These are phyloP conservation scores for Lagenidium giganteum DNA, from an alignment of 352 stramenopile species.

Conservation along the genomic window DNA sequence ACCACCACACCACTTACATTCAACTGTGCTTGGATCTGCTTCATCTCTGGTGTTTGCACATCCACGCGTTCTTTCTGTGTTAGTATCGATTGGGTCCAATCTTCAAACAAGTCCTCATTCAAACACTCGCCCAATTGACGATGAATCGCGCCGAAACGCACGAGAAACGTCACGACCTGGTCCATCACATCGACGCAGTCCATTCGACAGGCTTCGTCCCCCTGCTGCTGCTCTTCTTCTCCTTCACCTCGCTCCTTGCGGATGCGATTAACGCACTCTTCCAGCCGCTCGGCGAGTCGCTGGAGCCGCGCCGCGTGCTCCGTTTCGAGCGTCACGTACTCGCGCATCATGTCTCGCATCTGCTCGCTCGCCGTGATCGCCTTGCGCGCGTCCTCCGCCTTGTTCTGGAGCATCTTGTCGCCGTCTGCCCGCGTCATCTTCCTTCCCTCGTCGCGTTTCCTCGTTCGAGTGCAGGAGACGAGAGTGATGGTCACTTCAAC, in stretches of 20 bases:
- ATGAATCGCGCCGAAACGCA: conserved; percentile 23
- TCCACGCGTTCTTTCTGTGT: conserved; percentile 15
- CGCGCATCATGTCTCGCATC: conserved; percentile 21
- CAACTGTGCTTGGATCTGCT: conserved; percentile 1
- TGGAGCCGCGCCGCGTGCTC: conserved; percentile 17
- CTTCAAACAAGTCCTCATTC: conserved; percentile 14
- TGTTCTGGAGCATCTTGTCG: conserved; percentile 1
- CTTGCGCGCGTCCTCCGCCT: conserved; percentile 10
- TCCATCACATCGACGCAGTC: conserved; percentile 23
- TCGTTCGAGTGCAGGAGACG: neutral
- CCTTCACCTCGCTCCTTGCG: conserved; percentile 3
- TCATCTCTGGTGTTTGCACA: conserved; percentile 7
- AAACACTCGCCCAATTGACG: conserved; percentile 21
- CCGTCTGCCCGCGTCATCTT: neutral
- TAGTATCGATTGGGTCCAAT: conserved; percentile 14
- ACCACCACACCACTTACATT: conserved; percentile 2
- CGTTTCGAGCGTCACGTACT: conserved; percentile 22
- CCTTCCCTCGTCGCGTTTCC: neutral
- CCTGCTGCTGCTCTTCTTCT: conserved; percentile 5
- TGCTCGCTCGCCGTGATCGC: conserved; percentile 17
- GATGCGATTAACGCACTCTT: conserved; percentile 19
- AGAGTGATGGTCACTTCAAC: conserved; percentile 24
- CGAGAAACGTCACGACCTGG: conserved; percentile 28
- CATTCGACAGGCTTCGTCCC: conserved; percentile 2
- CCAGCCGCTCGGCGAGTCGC: conserved; percentile 14